Evolutionary conservation across 495 filamentous ascomycete genomes (phyloP).

Genomic region (Penicillium canariense): DNA sequence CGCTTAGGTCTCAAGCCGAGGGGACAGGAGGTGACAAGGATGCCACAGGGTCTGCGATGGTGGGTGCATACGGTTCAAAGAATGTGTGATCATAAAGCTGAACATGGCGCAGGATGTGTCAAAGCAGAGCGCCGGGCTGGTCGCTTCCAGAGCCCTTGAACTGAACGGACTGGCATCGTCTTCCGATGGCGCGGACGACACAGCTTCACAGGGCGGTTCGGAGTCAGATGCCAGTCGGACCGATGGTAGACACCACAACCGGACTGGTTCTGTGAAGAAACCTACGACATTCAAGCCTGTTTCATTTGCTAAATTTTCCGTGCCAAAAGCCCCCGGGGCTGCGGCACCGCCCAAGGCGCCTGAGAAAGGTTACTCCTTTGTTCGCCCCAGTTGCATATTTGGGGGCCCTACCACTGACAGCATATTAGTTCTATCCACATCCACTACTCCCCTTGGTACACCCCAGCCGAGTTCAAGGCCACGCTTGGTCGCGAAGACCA

Average conservation of each 20-base stretch:
- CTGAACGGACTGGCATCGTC: slow-evolving; percentile 41
- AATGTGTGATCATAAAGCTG: slow-evolving; percentile 15
- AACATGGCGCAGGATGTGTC: slow-evolving; percentile 32
- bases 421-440: slow-evolving; percentile 37
- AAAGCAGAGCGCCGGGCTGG: slow-evolving; percentile 34
- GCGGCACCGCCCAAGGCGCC: slow-evolving; percentile 52
- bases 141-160: slow-evolving; percentile 45
- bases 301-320: slow-evolving; percentile 78
- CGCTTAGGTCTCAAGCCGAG: slow-evolving; percentile 18
- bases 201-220: slow-evolving; percentile 46
- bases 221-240: slow-evolving; percentile 51
- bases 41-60: slow-evolving; percentile 28
- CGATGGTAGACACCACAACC: slow-evolving; percentile 59
- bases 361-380: slow-evolving; percentile 49
- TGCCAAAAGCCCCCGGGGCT: slow-evolving; percentile 52
- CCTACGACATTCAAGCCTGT: slow-evolving; percentile 89
- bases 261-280: slow-evolving; percentile 76
- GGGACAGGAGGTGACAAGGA: slow-evolving; percentile 31
- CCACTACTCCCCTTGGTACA: slow-evolving; percentile 40
- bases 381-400: not conserved
- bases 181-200: slow-evolving; percentile 47
- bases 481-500: slow-evolving; percentile 66
- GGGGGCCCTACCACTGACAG: slow-evolving; percentile 21
- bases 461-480: slow-evolving; percentile 51
- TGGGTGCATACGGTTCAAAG: slow-evolving; percentile 22